Base-by-base conservation (phyloP, 2,329 filamentous ascomycete species). In the Cladosporium halotolerans region DNA sequence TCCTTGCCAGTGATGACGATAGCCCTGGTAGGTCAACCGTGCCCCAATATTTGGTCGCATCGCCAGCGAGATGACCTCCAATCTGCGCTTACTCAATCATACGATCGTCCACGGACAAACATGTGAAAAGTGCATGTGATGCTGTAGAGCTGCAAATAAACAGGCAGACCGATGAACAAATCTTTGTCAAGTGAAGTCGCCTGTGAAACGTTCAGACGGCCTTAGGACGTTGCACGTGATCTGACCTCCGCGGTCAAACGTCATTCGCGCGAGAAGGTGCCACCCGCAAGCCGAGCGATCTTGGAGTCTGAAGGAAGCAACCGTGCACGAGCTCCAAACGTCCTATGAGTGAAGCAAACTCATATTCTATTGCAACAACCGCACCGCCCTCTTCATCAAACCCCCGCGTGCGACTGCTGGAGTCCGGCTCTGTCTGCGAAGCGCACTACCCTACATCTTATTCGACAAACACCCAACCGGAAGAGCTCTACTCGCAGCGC, bases 251-350 rank as follows among this genome's bases (percentile, higher is more conserved):
- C 2, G 33, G 16, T 38, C 16, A 28, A 36, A 51, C 48, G 48
- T 51, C 48, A 51, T 51, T 4, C 23, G 23, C 19, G 14, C 19
- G 14, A 13, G 13, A 23, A 42, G 16, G 40, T 42, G 40, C 40
- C 40, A 42, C 40, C 40, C 40, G 40, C 10, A n/a, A 28, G 19
- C 31, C 40, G 47, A 39, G 36, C 19, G 16, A 42, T 51, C 40
- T 51, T 51, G 48, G 48, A 51, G 44, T 40, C 44, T 51, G 43
- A 40, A 51, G 31, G 47, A 42, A 39, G 39, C 40, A 33, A 51
- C 40, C 40, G 48, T 44, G 40, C 48, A 51, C 48, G 48, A 51
- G 48, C 48, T 43, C 18, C 23, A 31, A 44, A 39, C 36, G 36
- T 13, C 36, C 36, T n/a, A 14, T 14, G 31, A 43, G 38, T n/a